Conservation (phyloP, 805 yeast genomes). For the Blastobotrys parvus region DNA sequence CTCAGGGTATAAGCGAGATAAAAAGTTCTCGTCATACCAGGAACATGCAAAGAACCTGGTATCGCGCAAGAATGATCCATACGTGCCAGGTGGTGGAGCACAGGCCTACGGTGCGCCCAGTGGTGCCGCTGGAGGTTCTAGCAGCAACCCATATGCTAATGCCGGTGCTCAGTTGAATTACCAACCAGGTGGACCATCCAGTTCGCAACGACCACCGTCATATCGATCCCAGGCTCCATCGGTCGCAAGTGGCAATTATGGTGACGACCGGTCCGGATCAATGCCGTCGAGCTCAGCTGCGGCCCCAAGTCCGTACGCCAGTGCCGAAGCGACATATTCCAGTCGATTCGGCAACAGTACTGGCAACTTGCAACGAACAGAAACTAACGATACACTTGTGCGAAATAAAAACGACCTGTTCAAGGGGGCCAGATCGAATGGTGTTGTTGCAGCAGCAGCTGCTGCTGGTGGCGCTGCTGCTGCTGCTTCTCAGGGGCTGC, state of each 20-base stretch:
- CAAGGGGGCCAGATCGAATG: constrained; percentile 13
- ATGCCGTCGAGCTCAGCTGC: background rate
- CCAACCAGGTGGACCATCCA: background rate
- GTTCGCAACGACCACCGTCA: constrained; percentile 3
- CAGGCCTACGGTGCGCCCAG: background rate
- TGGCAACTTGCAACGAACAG: constrained; percentile 12
- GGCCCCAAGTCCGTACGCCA: constrained; percentile 16
- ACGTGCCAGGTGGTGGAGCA: background rate
- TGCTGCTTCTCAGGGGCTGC: background rate
- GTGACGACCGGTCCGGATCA: background rate
- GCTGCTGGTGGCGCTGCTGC: constrained; percentile 2
- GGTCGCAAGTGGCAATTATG: background rate
- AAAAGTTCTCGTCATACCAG: constrained; percentile 44
- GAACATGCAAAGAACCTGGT: constrained; percentile 35
- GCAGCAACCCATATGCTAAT: constrained; percentile 16
- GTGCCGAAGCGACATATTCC: constrained; percentile 14
- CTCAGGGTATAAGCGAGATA: constrained; percentile 30
- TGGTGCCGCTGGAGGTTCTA: background rate
- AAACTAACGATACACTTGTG: constrained; percentile 14
- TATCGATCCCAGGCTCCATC: constrained; percentile 12
- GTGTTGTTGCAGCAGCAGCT: no score
- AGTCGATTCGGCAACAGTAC: constrained; percentile 12
- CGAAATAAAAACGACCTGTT: constrained; percentile 24
- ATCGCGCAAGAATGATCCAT: constrained; percentile 2
- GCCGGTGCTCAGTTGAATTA: constrained; percentile 7